phyloP scores from a whole-genome alignment of 148 eudicot genomes.

The Limonium bicolor region DNA sequence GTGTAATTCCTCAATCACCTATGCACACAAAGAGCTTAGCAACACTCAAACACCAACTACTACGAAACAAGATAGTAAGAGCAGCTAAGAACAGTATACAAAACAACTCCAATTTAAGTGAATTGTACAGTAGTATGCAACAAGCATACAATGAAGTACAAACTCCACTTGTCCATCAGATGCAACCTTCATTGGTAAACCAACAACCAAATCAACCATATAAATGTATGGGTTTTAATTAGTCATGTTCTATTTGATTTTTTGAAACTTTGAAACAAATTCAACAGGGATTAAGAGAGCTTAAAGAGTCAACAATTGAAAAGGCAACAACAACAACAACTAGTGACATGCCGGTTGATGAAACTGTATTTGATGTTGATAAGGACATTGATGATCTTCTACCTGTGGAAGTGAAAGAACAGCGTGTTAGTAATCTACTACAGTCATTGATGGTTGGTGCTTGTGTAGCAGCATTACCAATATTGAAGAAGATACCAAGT shows the following conservation, averaged over 20 bases:
- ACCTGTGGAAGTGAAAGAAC: slow-evolving; percentile 95
- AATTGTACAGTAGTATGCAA: slow-evolving; percentile 67
- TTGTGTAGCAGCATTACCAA: slow-evolving; percentile 96
- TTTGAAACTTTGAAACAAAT: slow-evolving; percentile 2
- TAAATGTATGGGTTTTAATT: too few relatives aligned
- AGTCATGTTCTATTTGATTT: too few relatives aligned
- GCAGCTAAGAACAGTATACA: slow-evolving; percentile 65
- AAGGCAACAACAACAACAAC: slow-evolving; percentile 57
- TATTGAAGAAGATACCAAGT: slow-evolving; percentile 82
- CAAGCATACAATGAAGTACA: slow-evolving; percentile 87
- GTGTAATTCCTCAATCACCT: slow-evolving; percentile 99
- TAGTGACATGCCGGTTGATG: slow-evolving; percentile 79
- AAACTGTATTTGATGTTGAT: slow-evolving; percentile 80
- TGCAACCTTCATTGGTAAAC: slow-evolving; percentile 61
- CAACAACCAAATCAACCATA: too few relatives aligned
- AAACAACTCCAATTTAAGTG: slow-evolving; percentile 59
- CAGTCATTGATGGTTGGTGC: slow-evolving; percentile 79
- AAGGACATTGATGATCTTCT: slow-evolving; percentile 87
- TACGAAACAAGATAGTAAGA: slow-evolving; percentile 72
- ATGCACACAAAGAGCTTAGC: slow-evolving; percentile 99
- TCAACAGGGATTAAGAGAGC: slow-evolving; percentile 73
- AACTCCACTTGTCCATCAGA: slow-evolving; percentile 85
- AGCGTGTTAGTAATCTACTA: slow-evolving; percentile 86
- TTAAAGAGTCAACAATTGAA: slow-evolving; percentile 82
- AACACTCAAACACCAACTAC: slow-evolving; percentile 91